These are phyloP conservation scores for Ensete glaucum DNA, from an alignment of 176 grass and related monocot genomes.

Conservation along the genomic window DNA sequence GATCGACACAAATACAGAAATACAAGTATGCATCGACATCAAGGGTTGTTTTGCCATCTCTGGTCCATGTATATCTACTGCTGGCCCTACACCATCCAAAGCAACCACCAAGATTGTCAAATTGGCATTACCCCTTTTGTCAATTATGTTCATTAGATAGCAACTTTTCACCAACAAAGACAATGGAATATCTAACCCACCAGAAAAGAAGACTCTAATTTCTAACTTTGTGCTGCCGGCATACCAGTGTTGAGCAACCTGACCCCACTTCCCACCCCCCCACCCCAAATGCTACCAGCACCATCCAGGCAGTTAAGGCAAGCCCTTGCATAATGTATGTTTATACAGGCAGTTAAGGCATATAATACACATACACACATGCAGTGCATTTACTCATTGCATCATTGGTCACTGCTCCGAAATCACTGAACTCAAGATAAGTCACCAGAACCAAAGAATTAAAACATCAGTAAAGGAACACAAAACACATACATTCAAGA, in stretches of 20 bases:
- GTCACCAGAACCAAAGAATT: neutral
- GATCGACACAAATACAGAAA: neutral
- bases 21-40: neutral
- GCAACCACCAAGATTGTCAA: too few species aligned
- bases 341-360: neutral
- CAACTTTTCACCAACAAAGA: neutral
- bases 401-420: neutral
- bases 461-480: neutral
- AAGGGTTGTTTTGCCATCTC: neutral
- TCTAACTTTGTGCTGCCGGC: too few species aligned
- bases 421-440: neutral
- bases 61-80: neutral
- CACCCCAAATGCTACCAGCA: neutral
- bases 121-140: neutral
- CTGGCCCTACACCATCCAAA: too few species aligned
- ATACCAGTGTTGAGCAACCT: too few species aligned
- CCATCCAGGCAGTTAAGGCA: neutral
- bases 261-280: too few species aligned
- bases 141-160: neutral
- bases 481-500: conserved; percentile 13
- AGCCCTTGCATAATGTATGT: neutral
- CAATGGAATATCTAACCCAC: neutral
- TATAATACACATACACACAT: neutral
- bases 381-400: neutral
- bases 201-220: too few species aligned